Conservation (phyloP, 305 asterid species). For the Solanum chacoense region DNA sequence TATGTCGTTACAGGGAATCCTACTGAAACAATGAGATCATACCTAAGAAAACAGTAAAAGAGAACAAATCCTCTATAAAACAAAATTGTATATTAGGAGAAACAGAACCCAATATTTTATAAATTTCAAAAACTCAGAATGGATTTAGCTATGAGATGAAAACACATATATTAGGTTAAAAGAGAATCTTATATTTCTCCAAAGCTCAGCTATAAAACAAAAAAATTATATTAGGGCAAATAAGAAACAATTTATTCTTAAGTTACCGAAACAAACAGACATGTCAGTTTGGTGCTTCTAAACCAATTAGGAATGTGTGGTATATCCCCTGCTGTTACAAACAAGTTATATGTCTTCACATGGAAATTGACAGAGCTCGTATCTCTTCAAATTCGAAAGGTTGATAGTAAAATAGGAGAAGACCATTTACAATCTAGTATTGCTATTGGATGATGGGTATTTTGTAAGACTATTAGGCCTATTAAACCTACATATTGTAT, state of each 20-base stretch:
- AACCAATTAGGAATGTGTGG: not conserved
- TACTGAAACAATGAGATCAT: not conserved
- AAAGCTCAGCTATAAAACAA: not conserved
- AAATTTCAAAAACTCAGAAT: not conserved
- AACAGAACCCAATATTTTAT: not conserved
- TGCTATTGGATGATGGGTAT: not conserved
- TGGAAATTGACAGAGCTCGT: not conserved
- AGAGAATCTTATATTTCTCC: not conserved
- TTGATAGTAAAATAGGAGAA: not conserved
- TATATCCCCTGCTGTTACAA: not conserved
- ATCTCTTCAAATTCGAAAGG: not conserved
- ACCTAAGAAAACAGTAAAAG: not conserved
- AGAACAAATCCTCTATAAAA: not conserved
- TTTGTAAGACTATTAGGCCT: not conserved
- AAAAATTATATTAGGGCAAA: not conserved
- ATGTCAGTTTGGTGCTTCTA: not conserved
- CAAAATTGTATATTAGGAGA: not conserved
- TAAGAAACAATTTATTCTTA: not conserved
- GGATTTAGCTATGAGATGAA: not conserved
- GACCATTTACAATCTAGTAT: not conserved
- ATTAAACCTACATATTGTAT: not conserved
- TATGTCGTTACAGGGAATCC: not conserved
- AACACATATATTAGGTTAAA: not conserved
- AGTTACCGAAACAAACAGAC: not conserved
- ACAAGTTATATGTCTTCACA: not conserved